Evolutionary conservation across 805 yeast species (phyloP).

Genomic region (Pichia insulana): DNA sequence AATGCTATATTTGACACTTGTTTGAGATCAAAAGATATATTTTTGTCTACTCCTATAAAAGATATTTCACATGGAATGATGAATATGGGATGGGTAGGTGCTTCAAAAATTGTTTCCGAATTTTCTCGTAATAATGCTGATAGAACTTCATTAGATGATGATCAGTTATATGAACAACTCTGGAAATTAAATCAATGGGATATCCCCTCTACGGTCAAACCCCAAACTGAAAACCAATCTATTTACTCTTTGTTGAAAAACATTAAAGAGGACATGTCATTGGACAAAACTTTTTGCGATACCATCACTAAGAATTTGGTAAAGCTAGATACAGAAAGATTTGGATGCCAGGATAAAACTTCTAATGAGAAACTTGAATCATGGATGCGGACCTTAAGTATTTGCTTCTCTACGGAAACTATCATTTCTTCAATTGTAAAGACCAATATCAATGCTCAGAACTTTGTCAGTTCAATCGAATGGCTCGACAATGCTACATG

Average conservation of each 20-base stretch:
- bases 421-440: constrained; percentile 9
- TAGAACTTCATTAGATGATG: constrained; percentile 1
- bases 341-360: background rate
- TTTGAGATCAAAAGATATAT: constrained; percentile 7
- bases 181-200: constrained; percentile 81
- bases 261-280: constrained; percentile 30
- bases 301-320: constrained; percentile 6
- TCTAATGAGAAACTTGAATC: constrained; percentile 13
- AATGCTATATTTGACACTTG: constrained; percentile 50
- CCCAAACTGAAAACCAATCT: constrained; percentile 34
- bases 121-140: constrained; percentile 6
- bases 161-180: constrained; percentile 46
- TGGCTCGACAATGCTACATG: constrained; percentile 35
- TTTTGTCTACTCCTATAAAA: background rate
- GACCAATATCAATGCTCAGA: constrained; percentile 1
- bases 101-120: constrained; percentile 36
- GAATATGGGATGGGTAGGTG: constrained; percentile 46
- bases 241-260: constrained; percentile 46
- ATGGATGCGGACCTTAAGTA: constrained; percentile 27
- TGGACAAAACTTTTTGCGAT: constrained; percentile 15
- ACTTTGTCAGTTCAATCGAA: constrained; percentile 15
- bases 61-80: constrained; percentile 33
- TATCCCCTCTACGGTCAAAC: constrained; percentile 38
- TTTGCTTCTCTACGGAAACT: constrained; percentile 20
- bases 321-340: background rate